Evolutionary conservation across 2,329 filamentous ascomycete species (phyloP), one percentile per base, ranked within the genome.

Genomic region (Phyllosticta citriasiana): DNA sequence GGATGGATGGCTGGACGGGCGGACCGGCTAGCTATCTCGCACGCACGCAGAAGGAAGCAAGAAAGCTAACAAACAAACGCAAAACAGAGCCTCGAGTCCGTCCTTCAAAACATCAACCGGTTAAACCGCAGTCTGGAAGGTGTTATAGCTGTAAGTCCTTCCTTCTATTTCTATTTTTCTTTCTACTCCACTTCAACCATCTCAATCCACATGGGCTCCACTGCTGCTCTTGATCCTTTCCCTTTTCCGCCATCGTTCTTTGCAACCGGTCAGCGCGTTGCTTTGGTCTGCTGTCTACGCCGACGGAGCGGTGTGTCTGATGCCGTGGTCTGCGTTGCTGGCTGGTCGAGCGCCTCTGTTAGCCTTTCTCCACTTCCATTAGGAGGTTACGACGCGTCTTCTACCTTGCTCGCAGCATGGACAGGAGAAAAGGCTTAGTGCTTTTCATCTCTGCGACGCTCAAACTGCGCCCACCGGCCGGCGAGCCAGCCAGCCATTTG

Each of bases 71-170:
- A 3, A 14, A 53, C 52, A 3, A 14, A 53, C 52, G 52, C 55
- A 7, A 16, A n/a, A 33, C 24, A 57, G 51, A 62, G 56, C 64
- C 80, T 99, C 72, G 94, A 97, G 70, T 87, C 94, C 69, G 91
- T 96, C 63, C 86, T 99, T 9, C 89, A 92, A 68, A 97, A 96
- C 70, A 91, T 97, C 74, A 99, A 97, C 77, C 92, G 92, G 68
- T 78, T 99, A 63, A 99, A 97, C 73, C 86, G 93, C 35, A 93
- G 88, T 50, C 79, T 99, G 19, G 93, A 99, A 75, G 89, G 91
- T 61, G 88, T 97, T 22, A 92, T 95, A 63, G 87, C 91, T 55
- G 93, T 93, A 78, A 55, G 84, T 76, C 1, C 6, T 10, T 33
- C 16, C 8, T 16, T 26, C 53, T 16, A 6, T 30, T 8, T 57